phyloP scores from a whole-genome alignment of 331 rosid genomes.

The Saraca asoca region DNA sequence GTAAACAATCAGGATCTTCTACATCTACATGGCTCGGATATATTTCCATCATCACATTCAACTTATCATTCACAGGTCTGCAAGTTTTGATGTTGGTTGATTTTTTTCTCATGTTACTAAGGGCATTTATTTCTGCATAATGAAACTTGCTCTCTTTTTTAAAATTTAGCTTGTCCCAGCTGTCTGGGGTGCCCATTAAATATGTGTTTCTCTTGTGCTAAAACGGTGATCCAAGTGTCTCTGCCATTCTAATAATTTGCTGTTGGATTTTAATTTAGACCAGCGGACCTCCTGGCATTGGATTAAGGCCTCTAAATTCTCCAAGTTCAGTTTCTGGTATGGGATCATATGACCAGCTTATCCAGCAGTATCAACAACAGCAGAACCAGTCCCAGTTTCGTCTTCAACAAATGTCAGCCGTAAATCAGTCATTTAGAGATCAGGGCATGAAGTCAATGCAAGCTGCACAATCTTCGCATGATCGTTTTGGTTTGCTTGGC shows the following conservation, averaged over 20 bases:
- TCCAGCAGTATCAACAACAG: constrained; percentile 91
- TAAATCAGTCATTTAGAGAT: constrained; percentile 80
- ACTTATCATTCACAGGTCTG: constrained; percentile 91
- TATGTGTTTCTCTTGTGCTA: neutral
- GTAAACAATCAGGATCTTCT: constrained; percentile 91
- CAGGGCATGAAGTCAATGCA: constrained; percentile 76
- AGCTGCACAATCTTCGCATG: constrained; percentile 71
- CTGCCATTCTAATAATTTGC: constrained; percentile 25
- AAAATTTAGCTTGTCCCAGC: constrained; percentile 4
- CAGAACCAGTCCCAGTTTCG: constrained; percentile 87
- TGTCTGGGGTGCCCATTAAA: constrained; percentile 11
- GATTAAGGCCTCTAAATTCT: constrained; percentile 86
- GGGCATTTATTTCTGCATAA: constrained; percentile 9
- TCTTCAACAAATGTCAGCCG: constrained; percentile 81
- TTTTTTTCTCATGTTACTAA: constrained; percentile 1
- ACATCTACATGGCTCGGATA: constrained; percentile 85
- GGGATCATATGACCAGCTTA: constrained; percentile 89
- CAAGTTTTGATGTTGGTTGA: neutral
- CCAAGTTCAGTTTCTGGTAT: constrained; percentile 79
- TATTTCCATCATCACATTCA: constrained; percentile 89
- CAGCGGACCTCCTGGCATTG: constrained; percentile 95
- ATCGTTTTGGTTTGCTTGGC: constrained; percentile 93
- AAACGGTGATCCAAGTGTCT: constrained; percentile 4
- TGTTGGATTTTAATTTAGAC: constrained; percentile 52
- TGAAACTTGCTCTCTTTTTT: neutral